phyloP scores from a whole-genome alignment of 805 yeast genomes.

The Hanseniaspora taiwanica region DNA sequence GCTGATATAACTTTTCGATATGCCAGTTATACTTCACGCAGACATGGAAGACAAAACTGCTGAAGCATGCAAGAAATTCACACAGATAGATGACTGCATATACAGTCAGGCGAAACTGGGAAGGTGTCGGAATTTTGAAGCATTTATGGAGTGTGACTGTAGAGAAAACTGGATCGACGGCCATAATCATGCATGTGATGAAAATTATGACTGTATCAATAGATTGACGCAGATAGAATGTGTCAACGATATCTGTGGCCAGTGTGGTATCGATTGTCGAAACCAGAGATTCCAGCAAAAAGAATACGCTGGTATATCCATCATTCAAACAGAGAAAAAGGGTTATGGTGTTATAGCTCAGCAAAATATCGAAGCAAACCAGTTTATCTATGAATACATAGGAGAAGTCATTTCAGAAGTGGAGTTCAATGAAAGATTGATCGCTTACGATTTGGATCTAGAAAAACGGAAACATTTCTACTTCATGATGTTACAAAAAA shows the following conservation, averaged over 20 bases:
- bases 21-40: constrained; percentile 11
- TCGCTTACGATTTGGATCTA: constrained; percentile 43
- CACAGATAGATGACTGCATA: constrained; percentile 40
- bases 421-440: constrained; percentile 61
- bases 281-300: constrained; percentile 79
- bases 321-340: constrained; percentile 70
- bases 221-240: constrained; percentile 89
- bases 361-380: constrained; percentile 38
- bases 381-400: constrained; percentile 81
- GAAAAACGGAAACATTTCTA: constrained; percentile 69
- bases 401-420: constrained; percentile 87
- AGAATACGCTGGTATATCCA: constrained; percentile 63
- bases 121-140: constrained; percentile 55
- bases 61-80: constrained; percentile 55
- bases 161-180: constrained; percentile 32
- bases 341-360: constrained; percentile 85
- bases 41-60: constrained; percentile 44
- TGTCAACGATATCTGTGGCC: constrained; percentile 45
- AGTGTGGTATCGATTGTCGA: constrained; percentile 67
- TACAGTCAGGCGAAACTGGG: constrained; percentile 56
- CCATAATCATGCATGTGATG: constrained; percentile 61
- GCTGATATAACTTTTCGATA: too few relatives aligned
- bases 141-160: constrained; percentile 88
- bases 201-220: constrained; percentile 81
- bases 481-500: constrained; percentile 90